Base-by-base conservation (phyloP, 495 filamentous ascomycete species). In the Penicillium silybi region DNA sequence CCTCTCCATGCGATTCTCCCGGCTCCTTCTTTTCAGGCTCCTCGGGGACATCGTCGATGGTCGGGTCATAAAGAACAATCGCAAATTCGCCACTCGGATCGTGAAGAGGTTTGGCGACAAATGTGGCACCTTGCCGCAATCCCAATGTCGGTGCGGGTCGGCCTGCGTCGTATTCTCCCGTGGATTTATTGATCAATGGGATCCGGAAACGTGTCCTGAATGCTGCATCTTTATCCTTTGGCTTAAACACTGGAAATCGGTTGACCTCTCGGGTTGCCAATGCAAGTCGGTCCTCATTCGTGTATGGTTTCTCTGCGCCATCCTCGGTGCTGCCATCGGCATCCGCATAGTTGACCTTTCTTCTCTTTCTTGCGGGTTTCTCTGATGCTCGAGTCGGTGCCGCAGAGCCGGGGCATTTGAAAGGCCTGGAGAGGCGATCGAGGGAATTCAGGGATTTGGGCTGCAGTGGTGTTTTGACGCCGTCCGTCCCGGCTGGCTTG, bases 21-120 rank as follows among this genome's bases (percentile, higher is more conserved):
- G 68, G 62, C 39, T 78, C 76, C 56, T 81, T 77, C 34, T 76
- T 71, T 1, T 77, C 72, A 3, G 75, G 67, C 37, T 73, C 77
- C 29, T 79, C 82, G 0, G 84, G 80, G 54, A 87, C 85, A 61
- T 92, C 90, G 61, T 99, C 93, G 32, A 97, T 72, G 0, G 93
- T 99, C 13, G 93, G 93, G 63, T 99, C 93, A 58, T 95, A 92
- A 9, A 99, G 70, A 6, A 99, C 93, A 59, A 99, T 97, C 1
- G 93, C 87, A 70, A 97, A 95, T 61, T 99, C 95, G 50, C 89
- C 95, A 62, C 86, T 89, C 0, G 93, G 93, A 60, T 99, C 93
- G 65, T 99, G 95, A 48, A 99, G 67, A 37, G 93, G 87, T 58
- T 89, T 95, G 18, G 91, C 90, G 11, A 96, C 79, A 67, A 97